phyloP scores from a whole-genome alignment of 805 yeast genomes.

The Candida ipomoeae region DNA sequence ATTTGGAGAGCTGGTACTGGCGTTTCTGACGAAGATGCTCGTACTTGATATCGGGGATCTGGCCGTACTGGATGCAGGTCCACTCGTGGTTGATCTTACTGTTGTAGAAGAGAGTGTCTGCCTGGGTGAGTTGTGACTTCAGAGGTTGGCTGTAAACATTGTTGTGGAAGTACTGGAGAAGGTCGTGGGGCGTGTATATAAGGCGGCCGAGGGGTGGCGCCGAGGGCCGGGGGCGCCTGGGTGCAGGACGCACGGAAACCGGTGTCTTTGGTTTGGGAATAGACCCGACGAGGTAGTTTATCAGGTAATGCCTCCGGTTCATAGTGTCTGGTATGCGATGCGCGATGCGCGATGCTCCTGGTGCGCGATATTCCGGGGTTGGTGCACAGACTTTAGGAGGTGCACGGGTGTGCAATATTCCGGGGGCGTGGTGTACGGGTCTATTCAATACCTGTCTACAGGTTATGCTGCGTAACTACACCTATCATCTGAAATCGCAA shows the following conservation, averaged over 20 bases:
- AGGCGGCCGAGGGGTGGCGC: background rate
- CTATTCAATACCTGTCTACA: background rate
- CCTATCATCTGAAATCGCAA: no score
- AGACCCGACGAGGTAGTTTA: background rate
- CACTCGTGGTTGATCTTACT: constrained; percentile 52
- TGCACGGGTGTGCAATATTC: background rate
- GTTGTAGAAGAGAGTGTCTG: constrained; percentile 40
- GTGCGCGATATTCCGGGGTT: background rate
- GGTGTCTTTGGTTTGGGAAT: background rate
- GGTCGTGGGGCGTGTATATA: constrained; percentile 12
- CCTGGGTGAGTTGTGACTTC: constrained; percentile 11
- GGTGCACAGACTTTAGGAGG: background rate
- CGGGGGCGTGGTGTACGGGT: background rate
- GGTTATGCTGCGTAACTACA: background rate
- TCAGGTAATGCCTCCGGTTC: background rate
- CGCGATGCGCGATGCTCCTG: background rate
- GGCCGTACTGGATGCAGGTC: constrained; percentile 48
- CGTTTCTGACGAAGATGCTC: constrained; percentile 19
- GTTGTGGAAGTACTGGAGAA: constrained; percentile 10
- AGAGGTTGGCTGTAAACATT: constrained; percentile 8
- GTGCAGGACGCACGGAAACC: background rate
- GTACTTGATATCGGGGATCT: constrained; percentile 55
- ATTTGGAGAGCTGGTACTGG: constrained; percentile 12
- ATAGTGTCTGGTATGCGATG: background rate
- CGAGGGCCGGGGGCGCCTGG: background rate